Evolutionary conservation across 2,329 filamentous ascomycete genomes (phyloP).

Genomic region (Hymenoscyphus occultus): DNA sequence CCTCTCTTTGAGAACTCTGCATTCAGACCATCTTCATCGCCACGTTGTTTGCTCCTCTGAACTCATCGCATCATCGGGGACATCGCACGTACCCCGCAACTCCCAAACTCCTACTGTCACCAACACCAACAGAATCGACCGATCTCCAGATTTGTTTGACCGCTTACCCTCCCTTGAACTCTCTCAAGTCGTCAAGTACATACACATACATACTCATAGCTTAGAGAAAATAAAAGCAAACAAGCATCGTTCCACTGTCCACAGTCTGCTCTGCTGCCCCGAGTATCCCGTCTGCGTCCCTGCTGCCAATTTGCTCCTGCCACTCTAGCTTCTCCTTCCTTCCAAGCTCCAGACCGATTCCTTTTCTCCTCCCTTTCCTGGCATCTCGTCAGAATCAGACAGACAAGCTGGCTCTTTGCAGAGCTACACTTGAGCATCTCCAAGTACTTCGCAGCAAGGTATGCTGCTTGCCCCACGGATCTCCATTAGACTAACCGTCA

Average conservation of each 20-base stretch:
- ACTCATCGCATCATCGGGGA: too few species aligned
- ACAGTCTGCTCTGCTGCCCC: constrained; percentile 21
- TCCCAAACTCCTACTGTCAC: constrained; percentile 17
- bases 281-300: constrained; percentile 22
- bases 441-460: constrained; percentile 34
- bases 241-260: constrained; percentile 34
- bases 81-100: not conserved
- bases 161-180: constrained; percentile 23
- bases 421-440: constrained; percentile 26
- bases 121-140: constrained; percentile 10
- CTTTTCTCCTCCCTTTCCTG: constrained; percentile 11
- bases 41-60: constrained; percentile 6
- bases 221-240: constrained; percentile 51
- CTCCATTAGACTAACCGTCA: constrained; percentile 24
- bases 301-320: constrained; percentile 22
- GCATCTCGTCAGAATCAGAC: constrained; percentile 11
- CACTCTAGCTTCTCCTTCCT: constrained; percentile 31
- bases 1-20: not conserved
- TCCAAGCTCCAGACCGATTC: constrained; percentile 21
- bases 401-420: constrained; percentile 29
- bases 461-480: constrained; percentile 24
- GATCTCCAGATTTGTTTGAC: constrained; percentile 28
- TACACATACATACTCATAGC: constrained; percentile 35
- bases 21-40: not conserved
- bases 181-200: constrained; percentile 40